These are phyloP conservation scores for Rhododendron molle DNA, from an alignment of 148 eudicot species.

Conservation along the genomic window DNA sequence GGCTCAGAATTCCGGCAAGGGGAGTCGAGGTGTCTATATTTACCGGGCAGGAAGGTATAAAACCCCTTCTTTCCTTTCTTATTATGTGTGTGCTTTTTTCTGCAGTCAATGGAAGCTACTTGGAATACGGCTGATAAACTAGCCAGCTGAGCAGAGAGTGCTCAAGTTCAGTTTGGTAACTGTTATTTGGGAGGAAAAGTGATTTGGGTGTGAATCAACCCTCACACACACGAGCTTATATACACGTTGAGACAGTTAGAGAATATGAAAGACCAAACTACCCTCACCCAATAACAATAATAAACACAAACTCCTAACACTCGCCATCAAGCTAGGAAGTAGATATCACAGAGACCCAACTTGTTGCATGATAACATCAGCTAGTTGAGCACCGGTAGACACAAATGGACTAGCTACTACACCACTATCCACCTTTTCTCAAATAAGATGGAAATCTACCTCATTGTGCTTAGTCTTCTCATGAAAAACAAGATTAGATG, in stretches of 20 bases:
- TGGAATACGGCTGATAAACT: background rate
- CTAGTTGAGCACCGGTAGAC: too few species aligned
- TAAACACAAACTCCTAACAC: background rate
- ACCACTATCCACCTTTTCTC: background rate
- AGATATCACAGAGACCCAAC: background rate
- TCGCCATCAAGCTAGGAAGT: background rate
- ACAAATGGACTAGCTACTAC: background rate
- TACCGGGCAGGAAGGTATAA: conserved; percentile 83
- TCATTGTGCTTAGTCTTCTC: background rate
- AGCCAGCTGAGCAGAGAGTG: background rate
- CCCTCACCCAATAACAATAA: background rate
- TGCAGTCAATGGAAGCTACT: background rate
- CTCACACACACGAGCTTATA: background rate
- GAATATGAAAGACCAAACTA: background rate
- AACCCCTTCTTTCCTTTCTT: background rate
- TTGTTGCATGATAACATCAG: background rate
- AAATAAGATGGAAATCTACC: background rate
- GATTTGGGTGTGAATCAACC: background rate
- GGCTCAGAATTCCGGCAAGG: conserved; percentile 28
- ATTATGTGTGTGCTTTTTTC: background rate
- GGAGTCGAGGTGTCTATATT: conserved; percentile 49
- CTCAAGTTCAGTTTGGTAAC: background rate
- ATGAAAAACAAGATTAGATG: background rate
- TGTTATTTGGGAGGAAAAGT: background rate
- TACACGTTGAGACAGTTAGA: background rate